A percentile compares a stretch with the other conserved stretches of the same genome.
Conservation (phyloP, 768 basidiomycete species). For the Rhodotorula taiwanensis region DNA sequence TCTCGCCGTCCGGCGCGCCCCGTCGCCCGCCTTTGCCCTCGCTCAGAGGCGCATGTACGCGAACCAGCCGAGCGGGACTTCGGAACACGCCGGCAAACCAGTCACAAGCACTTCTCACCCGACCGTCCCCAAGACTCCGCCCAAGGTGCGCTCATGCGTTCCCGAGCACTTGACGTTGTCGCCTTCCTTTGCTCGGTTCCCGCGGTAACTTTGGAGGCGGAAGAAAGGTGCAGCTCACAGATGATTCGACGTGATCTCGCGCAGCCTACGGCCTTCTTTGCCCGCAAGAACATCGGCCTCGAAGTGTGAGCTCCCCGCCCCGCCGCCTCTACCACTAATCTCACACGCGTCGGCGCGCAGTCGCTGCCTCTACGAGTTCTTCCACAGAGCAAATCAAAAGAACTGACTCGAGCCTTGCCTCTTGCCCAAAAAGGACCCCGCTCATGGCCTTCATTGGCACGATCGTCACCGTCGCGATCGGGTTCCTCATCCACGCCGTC, state of each 20-base stretch:
- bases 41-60: not conserved
- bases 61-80: not conserved
- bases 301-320: not conserved
- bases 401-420: not conserved
- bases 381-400: too few species aligned
- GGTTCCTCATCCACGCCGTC: slow-evolving; percentile 1
- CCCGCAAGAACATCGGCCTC: slow-evolving; percentile 16
- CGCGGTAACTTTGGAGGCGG: too few species aligned
- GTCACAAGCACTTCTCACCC: slow-evolving; percentile 7
- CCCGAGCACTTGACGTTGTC: too few species aligned
- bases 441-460: slow-evolving; percentile 5
- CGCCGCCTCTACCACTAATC: not conserved
- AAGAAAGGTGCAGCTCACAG: too few species aligned
- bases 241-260: too few species aligned
- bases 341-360: not conserved
- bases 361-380: too few species aligned
- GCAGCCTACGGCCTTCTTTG: slow-evolving; percentile 14
- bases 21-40: not conserved
- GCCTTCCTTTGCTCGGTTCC: too few species aligned
- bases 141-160: not conserved
- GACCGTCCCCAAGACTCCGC: slow-evolving; percentile 2
- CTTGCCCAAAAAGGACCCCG: not conserved
- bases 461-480: not conserved
- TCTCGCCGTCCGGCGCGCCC: not conserved
- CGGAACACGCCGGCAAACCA: not conserved